A percentile compares a stretch with the other conserved stretches of the same genome.
Conservation (phyloP, 208 protist genomes). For the Herpetomonas tarakana region DNA sequence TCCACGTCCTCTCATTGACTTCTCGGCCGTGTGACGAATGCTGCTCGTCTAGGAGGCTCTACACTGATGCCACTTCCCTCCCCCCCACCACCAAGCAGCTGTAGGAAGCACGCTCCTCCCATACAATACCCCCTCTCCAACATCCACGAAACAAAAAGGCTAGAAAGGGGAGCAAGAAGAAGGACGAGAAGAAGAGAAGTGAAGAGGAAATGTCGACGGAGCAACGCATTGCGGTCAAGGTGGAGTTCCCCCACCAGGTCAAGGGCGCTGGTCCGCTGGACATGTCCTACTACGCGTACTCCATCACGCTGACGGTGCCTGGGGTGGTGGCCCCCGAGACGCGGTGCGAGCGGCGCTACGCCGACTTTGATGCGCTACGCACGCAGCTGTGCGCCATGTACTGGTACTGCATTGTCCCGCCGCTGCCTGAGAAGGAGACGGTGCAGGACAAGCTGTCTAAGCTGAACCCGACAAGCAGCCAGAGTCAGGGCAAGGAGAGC, state of each 20-base stretch:
- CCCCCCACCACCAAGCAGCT: no score
- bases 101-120: no score
- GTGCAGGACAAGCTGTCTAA: conserved; percentile 62
- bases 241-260: conserved; percentile 31
- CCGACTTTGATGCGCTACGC: conserved; percentile 85
- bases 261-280: conserved; percentile 73
- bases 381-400: conserved; percentile 53
- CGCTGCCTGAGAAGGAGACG: conserved; percentile 86
- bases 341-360: conserved; percentile 74
- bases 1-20: no score
- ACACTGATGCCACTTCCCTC: no score
- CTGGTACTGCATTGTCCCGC: conserved; percentile 83
- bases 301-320: conserved; percentile 43
- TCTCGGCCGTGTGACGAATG: no score
- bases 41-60: no score
- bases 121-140: no score
- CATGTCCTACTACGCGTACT: conserved; percentile 79
- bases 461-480: conserved; percentile 24
- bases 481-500: conserved; percentile 7
- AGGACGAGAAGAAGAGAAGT: no score
- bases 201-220: no score
- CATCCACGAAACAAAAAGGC: no score
- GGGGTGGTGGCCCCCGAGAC: conserved; percentile 17
- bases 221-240: conserved; percentile 29
- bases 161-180: no score